Evolutionary conservation across 2,329 filamentous ascomycete species (phyloP), one percentile per base, ranked within the genome.

Genomic region (Hymenoscyphus linearis): DNA sequence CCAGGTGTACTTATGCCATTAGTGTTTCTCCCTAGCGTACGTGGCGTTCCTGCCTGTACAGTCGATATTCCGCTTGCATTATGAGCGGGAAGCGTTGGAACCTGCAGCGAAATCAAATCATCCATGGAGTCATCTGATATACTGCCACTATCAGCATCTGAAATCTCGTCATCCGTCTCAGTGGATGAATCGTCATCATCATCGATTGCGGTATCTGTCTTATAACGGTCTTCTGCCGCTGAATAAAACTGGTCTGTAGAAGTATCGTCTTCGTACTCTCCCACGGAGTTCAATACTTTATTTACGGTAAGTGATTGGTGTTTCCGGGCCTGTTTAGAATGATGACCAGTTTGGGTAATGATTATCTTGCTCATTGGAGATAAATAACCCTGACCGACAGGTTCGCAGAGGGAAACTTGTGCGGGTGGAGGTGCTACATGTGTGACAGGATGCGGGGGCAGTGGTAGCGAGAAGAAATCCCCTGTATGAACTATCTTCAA

Each of bases 241-340:
- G 93, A 97, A 74, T 85, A 97, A 77, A 97, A 97, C 68, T 92
- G 88, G 71, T 98, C 93, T 61, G 90, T 96, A 5, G 90, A 87
- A 1, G 89, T 91, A 69, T 96, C 91, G 61, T 96, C 90, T 34
- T 89, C 88, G 34, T 84, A 82, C 55, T 85, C 83, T 7, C 74
- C 69, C 0, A 84, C 80, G 52, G 85, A 86, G 67, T 87, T 85
- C 34, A 88, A 77, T 6, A 79, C 74, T 52, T 81, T 81, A 18
- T 80, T 79, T 1, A 78, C 74, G 0, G 80, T 72, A 13, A 82
- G 77, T 58, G 76, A 74, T 18, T 77, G 76, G 31, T 76, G 75
- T 60, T 77, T 77, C 65, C 79, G 77, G 68, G 71, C 75, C 72
- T 72, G 80, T 77, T 84, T 87, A 70, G 63, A 72, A 61, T 84